phyloP scores from a whole-genome alignment of 441 rosid genomes.

The Pelargonium citronellum region DNA sequence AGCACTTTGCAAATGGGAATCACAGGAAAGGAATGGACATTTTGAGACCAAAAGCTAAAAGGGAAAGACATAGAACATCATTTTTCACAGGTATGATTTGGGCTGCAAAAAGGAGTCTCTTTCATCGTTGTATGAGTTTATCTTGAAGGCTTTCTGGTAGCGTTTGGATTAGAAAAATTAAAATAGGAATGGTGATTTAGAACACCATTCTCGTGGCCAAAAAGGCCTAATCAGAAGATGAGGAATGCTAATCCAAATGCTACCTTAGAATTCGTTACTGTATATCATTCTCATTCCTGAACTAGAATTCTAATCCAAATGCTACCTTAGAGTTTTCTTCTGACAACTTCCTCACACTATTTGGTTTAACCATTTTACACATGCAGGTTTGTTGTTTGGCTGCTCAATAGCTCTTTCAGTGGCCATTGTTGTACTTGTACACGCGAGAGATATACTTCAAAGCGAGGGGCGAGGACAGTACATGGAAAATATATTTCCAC shows the following conservation, averaged over 20 bases:
- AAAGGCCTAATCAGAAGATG: neutral
- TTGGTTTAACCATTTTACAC: neutral
- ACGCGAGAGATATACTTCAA: slow-evolving; percentile 42
- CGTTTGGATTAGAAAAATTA: neutral
- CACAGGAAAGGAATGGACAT: slow-evolving; percentile 55
- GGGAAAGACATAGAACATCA: slow-evolving; percentile 58
- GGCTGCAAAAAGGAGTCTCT: neutral
- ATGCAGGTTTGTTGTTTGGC: slow-evolving; percentile 63
- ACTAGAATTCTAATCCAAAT: too few relatives aligned
- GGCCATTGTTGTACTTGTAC: slow-evolving; percentile 44
- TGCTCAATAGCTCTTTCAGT: slow-evolving; percentile 53
- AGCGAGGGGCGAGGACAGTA: slow-evolving; percentile 42
- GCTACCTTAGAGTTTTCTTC: too few relatives aligned
- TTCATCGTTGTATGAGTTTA: neutral
- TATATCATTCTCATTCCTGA: too few relatives aligned
- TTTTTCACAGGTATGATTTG: slow-evolving; percentile 43
- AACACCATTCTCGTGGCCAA: too few relatives aligned
- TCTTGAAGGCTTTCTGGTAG: neutral
- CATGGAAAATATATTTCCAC: slow-evolving; percentile 77
- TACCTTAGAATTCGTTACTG: too few relatives aligned
- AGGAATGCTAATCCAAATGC: too few relatives aligned
- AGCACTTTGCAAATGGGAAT: slow-evolving; percentile 72
- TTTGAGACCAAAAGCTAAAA: slow-evolving; percentile 52
- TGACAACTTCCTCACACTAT: too few relatives aligned
- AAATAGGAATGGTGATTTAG: too few relatives aligned